Base-by-base conservation (phyloP, 2,329 filamentous ascomycete species). In the Talaromyces verruculosus region DNA sequence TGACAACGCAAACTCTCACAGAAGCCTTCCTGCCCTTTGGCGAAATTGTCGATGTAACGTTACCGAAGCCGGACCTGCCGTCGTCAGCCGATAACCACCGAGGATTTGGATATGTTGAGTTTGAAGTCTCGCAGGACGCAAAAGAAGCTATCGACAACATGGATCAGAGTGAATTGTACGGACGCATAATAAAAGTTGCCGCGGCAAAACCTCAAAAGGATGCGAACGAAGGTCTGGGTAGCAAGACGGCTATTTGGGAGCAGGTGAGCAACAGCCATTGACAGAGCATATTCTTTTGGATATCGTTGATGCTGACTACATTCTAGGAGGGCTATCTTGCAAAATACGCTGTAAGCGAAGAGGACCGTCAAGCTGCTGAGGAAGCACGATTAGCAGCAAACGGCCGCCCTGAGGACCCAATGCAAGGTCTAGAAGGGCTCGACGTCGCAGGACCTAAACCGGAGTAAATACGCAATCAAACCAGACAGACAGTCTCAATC, bases 101-200 rank as follows among this genome's bases (percentile, higher is more conserved):
- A 62, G 95, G 96, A 0, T 99, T 98, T 78, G 95, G 93, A 66
- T 98, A 99, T 76, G 91, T 99, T 61, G 95, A 99, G 75, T 99
- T 91, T 74, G 93, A 97, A 73, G 86, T 92, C 65, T 85, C 88
- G 13, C 87, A 89, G 65, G 95, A 99, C 79, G 94, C 93, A 33
- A 89, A 89, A 74, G 94, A 98, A 79, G 95, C 95, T 61, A 97
- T 99, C 77, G 93, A 98, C 84, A 99, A 99, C 76, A 98, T 99
- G 94, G 92, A 99, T 76, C 93, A 97, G 77, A 91, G 93, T 67
- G 94, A 98, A 80, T 86, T 99, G 55, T 98, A 94, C 76, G 96
- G 95, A 11, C 88, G 92, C 67, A 89, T 95, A 15, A 90, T 99
- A 77, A 97, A 93, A 77, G 94, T 98, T 61, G 93, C 92, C 53